Percentiles rank a stretch among this genome's conserved stretches.
Evolutionary conservation across 768 basidiomycete genomes (phyloP).

Genomic region (Amanita phalloides): DNA sequence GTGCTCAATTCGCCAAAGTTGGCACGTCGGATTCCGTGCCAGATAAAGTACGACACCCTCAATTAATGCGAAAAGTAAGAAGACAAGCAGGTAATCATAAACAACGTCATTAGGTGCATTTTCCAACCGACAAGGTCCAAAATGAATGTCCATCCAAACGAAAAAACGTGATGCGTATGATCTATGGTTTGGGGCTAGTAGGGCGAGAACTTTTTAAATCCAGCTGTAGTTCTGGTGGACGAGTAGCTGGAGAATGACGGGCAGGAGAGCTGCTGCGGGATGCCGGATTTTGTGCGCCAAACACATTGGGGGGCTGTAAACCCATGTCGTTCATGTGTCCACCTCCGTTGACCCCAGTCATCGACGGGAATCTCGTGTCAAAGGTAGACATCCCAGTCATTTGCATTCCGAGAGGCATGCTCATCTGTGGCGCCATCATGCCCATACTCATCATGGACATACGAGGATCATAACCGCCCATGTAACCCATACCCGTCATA

Average conservation of each 20-base stretch:
- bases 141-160: conserved; percentile 5
- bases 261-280: conserved; percentile 43
- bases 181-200: conserved; percentile 17
- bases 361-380: conserved; percentile 46
- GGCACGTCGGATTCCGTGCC: background rate
- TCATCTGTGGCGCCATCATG: conserved; percentile 24
- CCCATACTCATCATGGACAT: conserved; percentile 67
- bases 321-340: conserved; percentile 19
- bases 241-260: conserved; percentile 38
- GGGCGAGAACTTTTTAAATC: conserved; percentile 19
- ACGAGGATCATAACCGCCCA: conserved; percentile 51
- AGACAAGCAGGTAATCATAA: conserved; percentile 7
- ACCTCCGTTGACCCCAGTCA: conserved; percentile 16
- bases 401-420: conserved; percentile 38
- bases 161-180: conserved; percentile 2
- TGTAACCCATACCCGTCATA: conserved; percentile 18
- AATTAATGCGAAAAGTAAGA: conserved; percentile 7
- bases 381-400: conserved; percentile 56
- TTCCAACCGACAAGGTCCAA: conserved; percentile 2
- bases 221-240: conserved; percentile 16
- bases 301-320: conserved; percentile 24
- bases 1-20: too few relatives aligned
- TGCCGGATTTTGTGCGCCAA: conserved; percentile 17
- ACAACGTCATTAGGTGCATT: background rate
- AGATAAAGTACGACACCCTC: background rate